Evolutionary conservation across 805 yeast genomes (phyloP).

Genomic region (Wickerhamiella shivajii): DNA sequence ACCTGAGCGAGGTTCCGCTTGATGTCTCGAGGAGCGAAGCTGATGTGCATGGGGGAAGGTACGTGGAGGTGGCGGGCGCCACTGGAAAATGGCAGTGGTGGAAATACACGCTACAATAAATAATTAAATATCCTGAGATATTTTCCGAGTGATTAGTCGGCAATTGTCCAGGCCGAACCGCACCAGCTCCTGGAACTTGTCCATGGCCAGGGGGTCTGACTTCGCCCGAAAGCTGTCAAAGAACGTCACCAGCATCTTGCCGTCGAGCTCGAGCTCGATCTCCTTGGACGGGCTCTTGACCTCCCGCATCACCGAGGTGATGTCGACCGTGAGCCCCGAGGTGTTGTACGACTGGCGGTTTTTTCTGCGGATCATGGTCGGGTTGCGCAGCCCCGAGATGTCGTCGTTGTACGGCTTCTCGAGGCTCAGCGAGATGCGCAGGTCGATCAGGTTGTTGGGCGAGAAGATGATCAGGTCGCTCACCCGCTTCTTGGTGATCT

Average conservation of each 20-base stretch:
- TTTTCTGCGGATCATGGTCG: conserved; percentile 49
- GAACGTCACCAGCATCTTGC: conserved; percentile 28
- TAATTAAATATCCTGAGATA: too few species aligned
- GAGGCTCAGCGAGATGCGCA: conserved; percentile 56
- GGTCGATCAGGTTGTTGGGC: conserved; percentile 67
- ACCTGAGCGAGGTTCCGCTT: conserved; percentile 32
- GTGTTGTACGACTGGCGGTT: conserved; percentile 62
- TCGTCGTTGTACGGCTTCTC: conserved; percentile 59
- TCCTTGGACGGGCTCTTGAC: conserved; percentile 23
- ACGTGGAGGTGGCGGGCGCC: background rate
- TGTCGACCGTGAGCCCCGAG: conserved; percentile 30
- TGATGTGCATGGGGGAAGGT: background rate
- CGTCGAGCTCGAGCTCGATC: conserved; percentile 39
- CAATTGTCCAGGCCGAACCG: conserved; percentile 48
- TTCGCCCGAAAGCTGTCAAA: conserved; percentile 26
- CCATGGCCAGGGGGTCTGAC: conserved; percentile 30
- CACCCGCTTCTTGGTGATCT: conserved; percentile 60
- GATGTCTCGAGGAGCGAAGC: conserved; percentile 14
- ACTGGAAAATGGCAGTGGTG: too few species aligned
- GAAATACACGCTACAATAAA: too few species aligned
- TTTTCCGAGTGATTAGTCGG: conserved; percentile 29
- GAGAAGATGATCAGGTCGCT: conserved; percentile 55
- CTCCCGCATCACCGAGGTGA: conserved; percentile 22
- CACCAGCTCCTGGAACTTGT: conserved; percentile 43
- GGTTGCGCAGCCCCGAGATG: conserved; percentile 17